Evolutionary conservation across 257 asterid genomes (phyloP).

Genomic region (Galeopsis tetrahit): DNA sequence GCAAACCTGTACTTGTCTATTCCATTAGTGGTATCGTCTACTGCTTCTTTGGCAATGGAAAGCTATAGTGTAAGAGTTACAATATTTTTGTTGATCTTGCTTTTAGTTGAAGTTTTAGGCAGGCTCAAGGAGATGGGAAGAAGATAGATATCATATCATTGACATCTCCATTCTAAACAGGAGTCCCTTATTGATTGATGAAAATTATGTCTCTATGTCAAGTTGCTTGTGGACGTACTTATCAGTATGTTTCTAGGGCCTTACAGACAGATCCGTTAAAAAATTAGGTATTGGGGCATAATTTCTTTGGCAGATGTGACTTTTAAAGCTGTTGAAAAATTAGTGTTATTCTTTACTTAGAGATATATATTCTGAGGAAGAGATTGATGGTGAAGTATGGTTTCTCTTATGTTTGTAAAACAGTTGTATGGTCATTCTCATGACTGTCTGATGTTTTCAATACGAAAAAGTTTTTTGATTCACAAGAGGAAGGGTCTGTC

Average conservation of each 20-base stretch:
- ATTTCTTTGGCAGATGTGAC: not conserved
- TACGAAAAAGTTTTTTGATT: not conserved
- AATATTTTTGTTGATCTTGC: slow-evolving; percentile 9
- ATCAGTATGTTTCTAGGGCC: slow-evolving; percentile 3
- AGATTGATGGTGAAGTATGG: not conserved
- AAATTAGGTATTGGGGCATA: not conserved
- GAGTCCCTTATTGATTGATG: slow-evolving; percentile 22
- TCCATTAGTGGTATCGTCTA: not conserved
- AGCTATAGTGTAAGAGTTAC: not conserved
- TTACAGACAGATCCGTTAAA: slow-evolving; percentile 3
- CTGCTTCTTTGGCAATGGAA: slow-evolving; percentile 27
- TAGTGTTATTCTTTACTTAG: not conserved
- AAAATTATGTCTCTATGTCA: not conserved
- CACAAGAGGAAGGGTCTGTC: slow-evolving; percentile 3
- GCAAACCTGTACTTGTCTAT: slow-evolving; percentile 23
- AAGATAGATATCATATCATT: not conserved
- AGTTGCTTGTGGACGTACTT: not conserved
- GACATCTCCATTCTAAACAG: not conserved
- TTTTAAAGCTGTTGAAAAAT: not conserved
- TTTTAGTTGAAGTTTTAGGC: slow-evolving; percentile 19
- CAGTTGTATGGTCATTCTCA: not conserved
- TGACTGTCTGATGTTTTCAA: not conserved
- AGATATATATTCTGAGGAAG: not conserved
- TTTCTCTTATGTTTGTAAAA: slow-evolving; percentile 9
- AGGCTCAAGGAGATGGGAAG: slow-evolving; percentile 2